Percentiles rank a stretch among this genome's conserved stretches.
Evolutionary conservation across 257 asterid genomes (phyloP).

Genomic region (Jacaranda copaia): DNA sequence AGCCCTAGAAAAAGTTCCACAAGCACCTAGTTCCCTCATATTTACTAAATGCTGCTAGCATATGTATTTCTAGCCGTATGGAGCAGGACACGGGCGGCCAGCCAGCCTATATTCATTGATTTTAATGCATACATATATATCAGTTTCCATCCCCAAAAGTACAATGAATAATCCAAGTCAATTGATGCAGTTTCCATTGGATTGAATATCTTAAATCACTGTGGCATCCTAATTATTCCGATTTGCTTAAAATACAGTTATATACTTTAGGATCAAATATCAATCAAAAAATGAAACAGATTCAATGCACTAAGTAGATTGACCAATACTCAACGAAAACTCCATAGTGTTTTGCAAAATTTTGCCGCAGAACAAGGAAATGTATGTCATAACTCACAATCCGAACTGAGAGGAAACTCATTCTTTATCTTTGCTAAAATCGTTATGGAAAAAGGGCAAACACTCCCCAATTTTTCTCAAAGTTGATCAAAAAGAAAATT

Average conservation of each 20-base stretch:
- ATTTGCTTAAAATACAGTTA: background rate
- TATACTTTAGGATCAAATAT: background rate
- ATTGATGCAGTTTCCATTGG: background rate
- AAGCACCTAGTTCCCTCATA: background rate
- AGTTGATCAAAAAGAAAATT: conserved; percentile 14
- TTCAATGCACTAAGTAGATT: background rate
- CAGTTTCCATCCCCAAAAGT: background rate
- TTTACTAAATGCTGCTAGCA: background rate
- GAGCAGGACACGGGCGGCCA: background rate
- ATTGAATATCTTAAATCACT: background rate
- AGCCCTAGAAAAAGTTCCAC: too few species aligned
- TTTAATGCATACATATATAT: background rate
- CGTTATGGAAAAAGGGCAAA: background rate
- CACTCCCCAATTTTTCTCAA: background rate
- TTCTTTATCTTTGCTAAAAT: conserved; percentile 15
- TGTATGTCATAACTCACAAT: conserved; percentile 1
- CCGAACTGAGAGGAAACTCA: background rate
- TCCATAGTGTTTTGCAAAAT: background rate
- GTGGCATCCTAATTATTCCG: background rate
- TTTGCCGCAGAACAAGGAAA: conserved; percentile 5
- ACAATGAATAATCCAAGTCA: background rate
- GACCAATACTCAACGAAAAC: background rate
- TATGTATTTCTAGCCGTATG: conserved; percentile 4
- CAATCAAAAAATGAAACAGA: background rate
- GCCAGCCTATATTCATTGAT: background rate